Percentiles rank a stretch among this genome's conserved stretches.
These are phyloP conservation scores for Ogataea hybrid DNA, from an alignment of 1,139 yeast species.

Conservation along the genomic window DNA sequence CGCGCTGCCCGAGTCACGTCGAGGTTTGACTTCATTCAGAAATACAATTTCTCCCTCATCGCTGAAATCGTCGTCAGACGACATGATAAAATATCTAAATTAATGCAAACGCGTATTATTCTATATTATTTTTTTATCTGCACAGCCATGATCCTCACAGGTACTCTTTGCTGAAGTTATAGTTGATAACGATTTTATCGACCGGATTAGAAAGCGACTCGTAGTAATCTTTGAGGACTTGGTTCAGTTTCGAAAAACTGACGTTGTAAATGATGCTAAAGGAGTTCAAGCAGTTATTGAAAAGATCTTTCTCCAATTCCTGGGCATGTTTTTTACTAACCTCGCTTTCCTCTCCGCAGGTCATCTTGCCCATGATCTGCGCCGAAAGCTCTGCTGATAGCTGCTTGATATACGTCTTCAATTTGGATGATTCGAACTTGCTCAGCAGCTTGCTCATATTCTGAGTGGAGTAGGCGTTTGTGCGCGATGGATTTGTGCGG, in stretches of 20 bases:
- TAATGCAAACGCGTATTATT: constrained; percentile 11
- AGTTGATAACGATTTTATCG: constrained; percentile 34
- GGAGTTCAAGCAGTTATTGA: constrained; percentile 43
- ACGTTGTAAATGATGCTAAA: constrained; percentile 38
- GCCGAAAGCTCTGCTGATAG: constrained; percentile 56
- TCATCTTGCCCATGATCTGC: constrained; percentile 45
- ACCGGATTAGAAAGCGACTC: constrained; percentile 39
- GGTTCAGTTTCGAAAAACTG: constrained; percentile 40
- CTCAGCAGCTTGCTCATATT: constrained; percentile 55
- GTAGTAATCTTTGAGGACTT: constrained; percentile 41
- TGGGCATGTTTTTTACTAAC: constrained; percentile 33
- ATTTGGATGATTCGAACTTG: constrained; percentile 57
- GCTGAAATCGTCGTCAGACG: constrained; percentile 21
- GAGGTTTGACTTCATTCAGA: constrained; percentile 7
- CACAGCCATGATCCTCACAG: constrained; percentile 12
- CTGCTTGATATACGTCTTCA: constrained; percentile 53
- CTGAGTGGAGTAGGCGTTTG: constrained; percentile 62
- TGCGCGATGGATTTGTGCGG: constrained; percentile 49
- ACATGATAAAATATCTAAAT: constrained; percentile 6
- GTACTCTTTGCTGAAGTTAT: constrained; percentile 28
- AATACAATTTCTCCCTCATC: constrained; percentile 23
- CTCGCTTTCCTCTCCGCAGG: constrained; percentile 33
- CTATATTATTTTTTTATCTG: constrained; percentile 4
- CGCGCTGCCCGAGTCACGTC: constrained; percentile 4
- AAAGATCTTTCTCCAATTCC: constrained; percentile 46